Evolutionary conservation across 768 basidiomycete species (phyloP), one percentile per base, ranked within the genome.

Genomic region (Rubroboletus pulcherrimus): DNA sequence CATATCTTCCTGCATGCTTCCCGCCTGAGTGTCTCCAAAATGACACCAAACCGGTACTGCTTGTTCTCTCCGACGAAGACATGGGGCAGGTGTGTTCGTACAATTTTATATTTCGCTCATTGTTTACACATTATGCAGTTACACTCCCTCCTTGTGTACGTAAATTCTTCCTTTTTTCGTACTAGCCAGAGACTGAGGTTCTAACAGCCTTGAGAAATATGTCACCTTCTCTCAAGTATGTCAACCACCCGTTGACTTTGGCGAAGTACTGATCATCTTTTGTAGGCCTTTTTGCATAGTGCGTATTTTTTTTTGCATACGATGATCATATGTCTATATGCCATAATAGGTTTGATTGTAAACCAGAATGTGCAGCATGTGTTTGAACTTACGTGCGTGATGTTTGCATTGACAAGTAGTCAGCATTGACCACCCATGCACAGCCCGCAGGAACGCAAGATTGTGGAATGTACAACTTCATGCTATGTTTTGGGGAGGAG

Each of bases 401-500:
- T 31, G 7, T n/a, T 44, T 30, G 21, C 21, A 7, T 52, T 33
- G 11, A 21, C 15, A 21, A 40, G 6, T 29, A 71, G 67, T 68
- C 63, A 14, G 7, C 11, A 30, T 21, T 59, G 26, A 53, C 21
- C 3, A 34, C 47, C n/a, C 0, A 6, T 12, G 5, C 38, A 66
- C 47, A 78, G 77, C 5, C 61, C 77, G 0, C 71, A 77, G 44
- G 83, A 87, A 61, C 76, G 77, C 60, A 73, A 70, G 58, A 84
- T 88, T 12, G 78, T 86, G 17, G 79, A 86, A 42, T 79, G 86
- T 59, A 71, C 72, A 0, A 71, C 77, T 6, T 86, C 86, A 0
- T 87, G 83, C 57, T 86, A 82, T 64, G 84, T 88, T 31, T 66
- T 87, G 9, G 86, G 87, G 0, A 74, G 88, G 26, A 88, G 87